Evolutionary conservation across 75 land plant genomes (phyloP), one percentile per base, ranked within the genome.

Genomic region (Pinus taeda): DNA sequence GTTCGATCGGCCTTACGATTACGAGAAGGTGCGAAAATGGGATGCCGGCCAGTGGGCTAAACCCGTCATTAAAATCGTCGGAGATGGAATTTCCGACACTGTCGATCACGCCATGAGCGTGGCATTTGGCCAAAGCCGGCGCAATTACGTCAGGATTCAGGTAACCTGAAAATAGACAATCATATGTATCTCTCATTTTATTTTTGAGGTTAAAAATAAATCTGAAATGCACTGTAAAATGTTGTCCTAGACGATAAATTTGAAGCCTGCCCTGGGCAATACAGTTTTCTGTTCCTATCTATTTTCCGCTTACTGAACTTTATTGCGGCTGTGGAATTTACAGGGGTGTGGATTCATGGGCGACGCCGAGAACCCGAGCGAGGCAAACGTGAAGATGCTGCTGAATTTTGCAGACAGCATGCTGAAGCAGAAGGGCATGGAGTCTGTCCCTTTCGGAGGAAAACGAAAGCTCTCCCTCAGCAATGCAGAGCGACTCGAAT

Each of bases 51-150:
- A 85, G 30, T 81, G 99, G 99, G 95, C 88, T 18, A 77, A 88
- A 57, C 98, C 95, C 30, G 57, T 87, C 65, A 89, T 88, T 7
- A 80, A 90, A 37, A 92, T 96, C 62, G 86, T 96, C 61, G 74
- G 83, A 49, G 99, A 96, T 42, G 89, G 95, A 24, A 78, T 90
- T 26, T 85, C 98, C 14, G 98, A 96, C 55, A 75, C 86, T 85
- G 96, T 93, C n/a, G 72, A 69, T n/a, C 72, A 69, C n/a, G 55
- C 72, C 11, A 39, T 69, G 1, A 69, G 72, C 53, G 20, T 69
- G 53, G 72, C 72, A 8, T 69, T 69, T 1, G 72, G 72, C 1
- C 49, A 69, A 12, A 69, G 42, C 20, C 13, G 8, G 22, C 55
- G n/a, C 49, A 69, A 69, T 69, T 69, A 69, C 42, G 72, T 69